Conservation (phyloP, 768 basidiomycete genomes). For the Leccinellum luteum region DNA sequence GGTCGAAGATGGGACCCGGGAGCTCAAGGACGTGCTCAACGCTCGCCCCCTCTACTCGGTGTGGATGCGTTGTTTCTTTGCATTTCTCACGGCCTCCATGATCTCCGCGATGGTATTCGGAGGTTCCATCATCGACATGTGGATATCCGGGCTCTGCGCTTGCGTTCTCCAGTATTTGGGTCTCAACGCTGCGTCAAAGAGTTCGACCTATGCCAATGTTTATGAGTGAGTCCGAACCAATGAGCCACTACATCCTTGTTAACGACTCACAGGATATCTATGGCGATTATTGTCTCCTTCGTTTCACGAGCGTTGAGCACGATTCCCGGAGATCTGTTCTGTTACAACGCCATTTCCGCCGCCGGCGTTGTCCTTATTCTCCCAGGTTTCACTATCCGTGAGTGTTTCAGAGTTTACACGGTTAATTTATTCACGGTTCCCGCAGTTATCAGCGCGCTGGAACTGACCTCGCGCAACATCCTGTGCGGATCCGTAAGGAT, state of each 20-base stretch:
- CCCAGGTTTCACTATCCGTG: constrained; percentile 81
- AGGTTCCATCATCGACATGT: constrained; percentile 79
- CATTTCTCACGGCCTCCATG: constrained; percentile 74
- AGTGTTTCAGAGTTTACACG: constrained; percentile 31
- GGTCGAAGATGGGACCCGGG: constrained; percentile 66
- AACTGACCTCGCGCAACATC: constrained; percentile 77
- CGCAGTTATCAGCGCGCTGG: constrained; percentile 72
- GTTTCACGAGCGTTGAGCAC: constrained; percentile 75
- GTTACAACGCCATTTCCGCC: constrained; percentile 87
- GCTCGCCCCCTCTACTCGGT: constrained; percentile 68
- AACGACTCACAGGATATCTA: constrained; percentile 60
- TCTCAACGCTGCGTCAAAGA: constrained; percentile 78
- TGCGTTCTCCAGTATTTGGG: constrained; percentile 76
- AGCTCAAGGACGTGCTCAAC: constrained; percentile 61
- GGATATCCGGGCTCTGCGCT: constrained; percentile 70
- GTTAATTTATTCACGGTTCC: not conserved
- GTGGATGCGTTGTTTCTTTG: constrained; percentile 64
- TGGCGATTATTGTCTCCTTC: constrained; percentile 82
- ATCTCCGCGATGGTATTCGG: constrained; percentile 84
- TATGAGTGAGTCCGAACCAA: constrained; percentile 68
- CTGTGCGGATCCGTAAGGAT: constrained; percentile 80
- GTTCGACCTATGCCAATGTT: constrained; percentile 90
- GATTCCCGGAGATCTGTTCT: constrained; percentile 73
- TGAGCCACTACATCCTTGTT: not conserved
- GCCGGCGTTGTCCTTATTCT: constrained; percentile 89